phyloP scores from a whole-genome alignment of 768 basidiomycete genomes.

The Auriculariales sp. region DNA sequence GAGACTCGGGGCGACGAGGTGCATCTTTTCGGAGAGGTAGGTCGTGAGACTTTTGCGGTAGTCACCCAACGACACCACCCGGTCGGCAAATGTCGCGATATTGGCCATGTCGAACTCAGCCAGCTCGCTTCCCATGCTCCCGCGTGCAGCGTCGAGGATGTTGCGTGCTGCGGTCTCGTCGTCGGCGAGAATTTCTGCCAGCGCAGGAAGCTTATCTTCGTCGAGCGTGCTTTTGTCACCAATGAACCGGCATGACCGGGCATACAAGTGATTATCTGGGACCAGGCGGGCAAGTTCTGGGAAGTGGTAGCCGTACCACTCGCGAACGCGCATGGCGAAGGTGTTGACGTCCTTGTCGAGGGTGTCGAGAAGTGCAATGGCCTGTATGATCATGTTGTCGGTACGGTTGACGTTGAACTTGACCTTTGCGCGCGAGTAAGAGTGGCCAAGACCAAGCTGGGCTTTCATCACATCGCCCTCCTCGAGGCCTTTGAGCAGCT shows the following conservation, averaged over 20 bases:
- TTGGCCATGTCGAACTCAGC: slow-evolving; percentile 92
- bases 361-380: slow-evolving; percentile 94
- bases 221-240: slow-evolving; percentile 73
- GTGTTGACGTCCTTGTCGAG: slow-evolving; percentile 99
- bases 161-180: slow-evolving; percentile 80
- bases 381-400: slow-evolving; percentile 99
- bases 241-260: slow-evolving; percentile 70
- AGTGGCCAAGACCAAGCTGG: slow-evolving; percentile 93
- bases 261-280: slow-evolving; percentile 89
- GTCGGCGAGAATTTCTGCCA: slow-evolving; percentile 70
- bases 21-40: slow-evolving; percentile 95
- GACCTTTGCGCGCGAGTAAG: slow-evolving; percentile 92
- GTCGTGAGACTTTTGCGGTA: slow-evolving; percentile 83
- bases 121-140: slow-evolving; percentile 88
- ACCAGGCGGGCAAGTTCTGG: slow-evolving; percentile 90
- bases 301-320: slow-evolving; percentile 99
- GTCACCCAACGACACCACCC: slow-evolving; percentile 83
- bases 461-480: slow-evolving; percentile 80
- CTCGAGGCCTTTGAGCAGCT: slow-evolving; percentile 79
- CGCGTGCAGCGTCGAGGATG: slow-evolving; percentile 84
- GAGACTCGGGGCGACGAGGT: slow-evolving; percentile 85
- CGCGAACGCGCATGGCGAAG: slow-evolving; percentile 94
- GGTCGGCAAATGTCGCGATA: slow-evolving; percentile 78
- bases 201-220: slow-evolving; percentile 67
- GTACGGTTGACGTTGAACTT: slow-evolving; percentile 95